Percentiles rank a stretch among this genome's conserved stretches.
phyloP scores from a whole-genome alignment of 371 early-diverging fungal genomes.

The Massospora cicadina region DNA sequence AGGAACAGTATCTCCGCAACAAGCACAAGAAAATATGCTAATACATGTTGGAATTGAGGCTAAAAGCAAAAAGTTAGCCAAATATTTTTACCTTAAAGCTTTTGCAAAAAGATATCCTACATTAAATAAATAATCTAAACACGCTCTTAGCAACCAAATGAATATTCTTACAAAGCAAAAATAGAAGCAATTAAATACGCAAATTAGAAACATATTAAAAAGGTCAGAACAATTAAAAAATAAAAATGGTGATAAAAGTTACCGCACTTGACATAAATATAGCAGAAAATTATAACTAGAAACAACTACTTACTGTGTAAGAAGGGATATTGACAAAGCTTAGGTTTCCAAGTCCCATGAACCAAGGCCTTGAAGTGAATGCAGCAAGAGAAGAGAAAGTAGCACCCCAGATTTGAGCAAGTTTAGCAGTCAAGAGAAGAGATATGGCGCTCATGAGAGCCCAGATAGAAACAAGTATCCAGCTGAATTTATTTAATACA shows the following conservation, averaged over 20 bases:
- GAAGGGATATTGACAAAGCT: background rate
- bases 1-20: background rate
- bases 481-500: background rate
- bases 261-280: too few species aligned
- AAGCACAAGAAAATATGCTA: background rate
- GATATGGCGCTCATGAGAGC: background rate
- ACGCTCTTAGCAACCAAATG: background rate
- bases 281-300: too few species aligned
- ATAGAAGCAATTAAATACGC: too few species aligned
- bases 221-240: too few species aligned
- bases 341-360: background rate
- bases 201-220: too few species aligned
- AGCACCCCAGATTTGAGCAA: background rate
- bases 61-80: background rate
- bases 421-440: background rate
- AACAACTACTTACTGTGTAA: too few species aligned
- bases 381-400: background rate
- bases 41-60: background rate
- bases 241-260: too few species aligned
- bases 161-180: too few species aligned
- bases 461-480: background rate
- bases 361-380: background rate
- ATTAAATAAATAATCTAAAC: background rate
- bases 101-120: background rate
- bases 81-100: background rate